Base-by-base conservation (phyloP, 768 basidiomycete species). In the Chalciporus piperatus region DNA sequence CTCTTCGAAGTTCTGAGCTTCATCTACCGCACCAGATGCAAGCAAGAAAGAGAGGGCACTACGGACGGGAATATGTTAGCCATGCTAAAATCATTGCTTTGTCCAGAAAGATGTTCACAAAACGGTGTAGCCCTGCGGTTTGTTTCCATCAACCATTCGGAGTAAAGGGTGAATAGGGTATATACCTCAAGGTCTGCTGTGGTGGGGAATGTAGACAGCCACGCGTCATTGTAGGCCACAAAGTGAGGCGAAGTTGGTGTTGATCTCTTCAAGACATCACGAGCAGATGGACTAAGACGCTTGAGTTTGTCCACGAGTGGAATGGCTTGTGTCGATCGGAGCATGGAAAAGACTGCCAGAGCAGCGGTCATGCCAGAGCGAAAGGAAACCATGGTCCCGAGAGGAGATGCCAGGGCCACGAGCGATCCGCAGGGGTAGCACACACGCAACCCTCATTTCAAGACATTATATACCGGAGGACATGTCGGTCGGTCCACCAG, bases 191-290 rank as follows among this genome's bases (percentile, higher is more conserved):
- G 69, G 2, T 69, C 59, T 16, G 80, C 71, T 8, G 70, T 67
- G 2, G 72, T 59, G 4, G 84, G 82, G 4, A 64, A 63, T 0
- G 78, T 78, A 42, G 71, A 69, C 25, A 76, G 70, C 50, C 64
- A 81, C 39, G 52, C 58, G 56, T 76, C 75, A 45, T 69, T 71
- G 59, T 76, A 76, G 20, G 69, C 60, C 9, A 74, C 58, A 28
- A 72, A 85, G 59, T 77, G 74, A 38, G 84, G 83, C 4, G 80
- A 72, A 20, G 74, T 73, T 0, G 76, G 72, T 1, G 45, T 51
- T 2, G 56, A 54, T 28, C 42, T 51, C 49, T 47, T 52, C 52
- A 65, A 22, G 17, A 66, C 16, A 28, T 59, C 56, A 39, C 57
- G 64, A 45, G 65, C 63, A n/a, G 61, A 45, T 7, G 57, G 54